Evolutionary conservation across 164 flowering plant species (phyloP).

Genomic region (Cinnamomum micranthum): DNA sequence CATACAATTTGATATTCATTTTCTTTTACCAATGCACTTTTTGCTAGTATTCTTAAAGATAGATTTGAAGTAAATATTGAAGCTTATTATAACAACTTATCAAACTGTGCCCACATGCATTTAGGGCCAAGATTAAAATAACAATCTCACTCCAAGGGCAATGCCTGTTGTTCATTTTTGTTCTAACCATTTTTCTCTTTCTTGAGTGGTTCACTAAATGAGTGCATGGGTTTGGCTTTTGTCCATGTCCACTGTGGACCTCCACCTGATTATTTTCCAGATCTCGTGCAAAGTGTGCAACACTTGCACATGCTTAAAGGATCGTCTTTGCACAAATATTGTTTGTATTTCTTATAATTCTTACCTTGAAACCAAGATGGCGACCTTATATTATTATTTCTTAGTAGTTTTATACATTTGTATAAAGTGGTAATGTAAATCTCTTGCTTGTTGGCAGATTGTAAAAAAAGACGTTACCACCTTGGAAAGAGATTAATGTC

Average conservation of each 20-base stretch:
- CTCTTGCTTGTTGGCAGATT: constrained; percentile 29
- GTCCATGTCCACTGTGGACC: neutral
- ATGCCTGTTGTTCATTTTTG: neutral
- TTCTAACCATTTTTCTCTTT: neutral
- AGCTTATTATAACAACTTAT: too few species aligned
- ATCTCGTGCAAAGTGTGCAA: too few species aligned
- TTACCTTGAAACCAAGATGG: neutral
- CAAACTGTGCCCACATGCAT: neutral
- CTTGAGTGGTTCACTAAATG: neutral
- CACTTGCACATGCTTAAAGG: too few species aligned
- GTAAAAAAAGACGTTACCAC: constrained; percentile 30
- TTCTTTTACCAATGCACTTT: neutral
- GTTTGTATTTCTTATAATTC: neutral
- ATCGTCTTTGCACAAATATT: too few species aligned
- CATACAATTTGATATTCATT: neutral
- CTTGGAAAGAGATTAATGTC: constrained; percentile 23
- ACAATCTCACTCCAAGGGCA: too few species aligned
- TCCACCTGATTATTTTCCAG: neutral
- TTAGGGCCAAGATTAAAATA: neutral
- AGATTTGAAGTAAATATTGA: neutral
- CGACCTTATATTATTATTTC: neutral
- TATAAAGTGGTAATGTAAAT: neutral
- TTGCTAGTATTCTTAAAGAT: neutral
- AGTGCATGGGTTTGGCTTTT: neutral
- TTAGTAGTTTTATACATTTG: neutral